These are phyloP conservation scores for Gypsophila paniculata DNA, from an alignment of 179 eudicot genomes.

Conservation along the genomic window DNA sequence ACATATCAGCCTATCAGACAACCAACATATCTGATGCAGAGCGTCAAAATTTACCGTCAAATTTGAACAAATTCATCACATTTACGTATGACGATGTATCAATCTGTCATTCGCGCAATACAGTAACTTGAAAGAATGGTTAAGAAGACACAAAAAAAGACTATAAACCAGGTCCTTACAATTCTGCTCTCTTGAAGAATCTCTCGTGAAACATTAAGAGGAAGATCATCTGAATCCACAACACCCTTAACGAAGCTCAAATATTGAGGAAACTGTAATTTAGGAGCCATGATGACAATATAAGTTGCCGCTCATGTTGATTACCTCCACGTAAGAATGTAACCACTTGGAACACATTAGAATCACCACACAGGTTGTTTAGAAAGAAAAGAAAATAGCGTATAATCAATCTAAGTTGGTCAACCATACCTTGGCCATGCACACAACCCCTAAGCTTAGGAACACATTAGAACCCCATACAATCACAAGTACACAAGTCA, in stretches of 20 bases:
- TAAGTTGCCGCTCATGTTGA: background rate
- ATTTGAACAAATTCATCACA: background rate
- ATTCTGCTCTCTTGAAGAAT: conserved; percentile 98
- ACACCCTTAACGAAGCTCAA: conserved; percentile 98
- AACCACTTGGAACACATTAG: conserved; percentile 9
- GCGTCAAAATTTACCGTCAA: background rate
- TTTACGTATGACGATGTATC: background rate
- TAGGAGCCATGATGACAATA: conserved; percentile 2
- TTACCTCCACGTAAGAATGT: background rate
- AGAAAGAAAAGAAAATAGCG: too few relatives aligned
- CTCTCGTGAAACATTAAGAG: conserved; percentile 94
- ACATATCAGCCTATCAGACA: background rate
- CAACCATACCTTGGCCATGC: too few relatives aligned
- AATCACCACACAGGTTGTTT: background rate
- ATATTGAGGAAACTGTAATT: conserved; percentile 85
- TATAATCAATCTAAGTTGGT: too few relatives aligned
- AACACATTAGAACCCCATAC: too few relatives aligned
- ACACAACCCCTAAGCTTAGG: too few relatives aligned
- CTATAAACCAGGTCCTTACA: conserved; percentile 48
- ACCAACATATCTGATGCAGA: background rate
- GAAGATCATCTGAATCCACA: conserved; percentile 96
- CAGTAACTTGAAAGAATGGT: background rate
- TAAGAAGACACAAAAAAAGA: background rate
- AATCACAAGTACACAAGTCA: background rate
- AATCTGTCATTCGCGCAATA: background rate